These are phyloP conservation scores for Cylindrotheca fusiformis DNA, from an alignment of 108 stramenopile genomes.

Conservation along the genomic window DNA sequence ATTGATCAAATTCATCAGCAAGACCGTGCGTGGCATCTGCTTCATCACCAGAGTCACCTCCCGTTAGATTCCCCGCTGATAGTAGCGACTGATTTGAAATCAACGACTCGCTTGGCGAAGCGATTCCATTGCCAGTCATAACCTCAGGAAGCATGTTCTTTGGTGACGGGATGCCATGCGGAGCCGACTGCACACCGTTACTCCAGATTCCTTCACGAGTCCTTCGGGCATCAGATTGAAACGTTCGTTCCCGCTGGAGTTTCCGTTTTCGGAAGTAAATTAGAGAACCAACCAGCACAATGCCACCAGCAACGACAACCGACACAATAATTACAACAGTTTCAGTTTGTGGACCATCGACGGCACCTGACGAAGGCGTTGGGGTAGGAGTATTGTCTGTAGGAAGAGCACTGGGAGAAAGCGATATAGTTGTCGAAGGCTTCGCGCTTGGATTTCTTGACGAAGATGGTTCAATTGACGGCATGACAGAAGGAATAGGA, in stretches of 20 bases:
- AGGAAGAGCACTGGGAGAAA: neutral
- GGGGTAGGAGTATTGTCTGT: neutral
- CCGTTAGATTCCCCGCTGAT: slow-evolving; percentile 46
- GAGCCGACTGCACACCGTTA: neutral
- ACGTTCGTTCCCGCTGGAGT: slow-evolving; percentile 10
- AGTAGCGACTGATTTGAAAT: slow-evolving; percentile 49
- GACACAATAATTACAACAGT: slow-evolving; percentile 16
- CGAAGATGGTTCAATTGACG: slow-evolving; percentile 36
- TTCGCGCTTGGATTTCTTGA: slow-evolving; percentile 9
- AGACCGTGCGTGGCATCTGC: slow-evolving; percentile 51
- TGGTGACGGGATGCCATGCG: neutral
- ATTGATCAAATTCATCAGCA: slow-evolving; percentile 82
- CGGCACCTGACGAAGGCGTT: neutral
- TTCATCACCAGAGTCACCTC: slow-evolving; percentile 52
- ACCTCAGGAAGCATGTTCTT: neutral
- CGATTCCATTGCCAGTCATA: slow-evolving; percentile 17
- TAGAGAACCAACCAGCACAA: slow-evolving; percentile 24
- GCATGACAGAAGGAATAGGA: slow-evolving; percentile 12
- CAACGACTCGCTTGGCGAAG: slow-evolving; percentile 54
- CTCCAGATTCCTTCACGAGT: neutral
- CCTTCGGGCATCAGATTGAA: slow-evolving; percentile 1
- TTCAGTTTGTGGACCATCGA: neutral
- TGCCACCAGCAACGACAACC: slow-evolving; percentile 10
- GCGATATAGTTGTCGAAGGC: slow-evolving; percentile 12
- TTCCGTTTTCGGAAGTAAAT: slow-evolving; percentile 29